phyloP scores from a whole-genome alignment of 768 basidiomycete genomes.

The Ephemerocybe angulata region DNA sequence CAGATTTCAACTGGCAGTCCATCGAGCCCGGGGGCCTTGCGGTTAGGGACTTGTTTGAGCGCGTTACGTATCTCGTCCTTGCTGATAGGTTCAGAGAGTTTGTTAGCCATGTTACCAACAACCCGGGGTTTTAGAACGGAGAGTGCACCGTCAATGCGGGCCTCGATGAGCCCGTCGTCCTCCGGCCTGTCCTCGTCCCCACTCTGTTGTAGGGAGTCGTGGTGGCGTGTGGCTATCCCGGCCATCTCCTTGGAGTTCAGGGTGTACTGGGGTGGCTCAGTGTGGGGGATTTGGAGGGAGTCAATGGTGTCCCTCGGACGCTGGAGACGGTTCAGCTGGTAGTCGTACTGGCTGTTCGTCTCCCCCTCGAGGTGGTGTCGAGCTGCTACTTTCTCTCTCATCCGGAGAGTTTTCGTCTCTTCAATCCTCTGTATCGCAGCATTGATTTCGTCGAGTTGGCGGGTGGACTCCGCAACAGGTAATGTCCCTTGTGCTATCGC shows the following conservation, averaged over 20 bases:
- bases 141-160: background rate
- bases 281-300: slow-evolving; percentile 2
- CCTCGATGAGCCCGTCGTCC: no score
- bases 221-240: background rate
- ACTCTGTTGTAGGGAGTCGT: slow-evolving; percentile 1
- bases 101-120: background rate
- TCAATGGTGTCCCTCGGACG: slow-evolving; percentile 12
- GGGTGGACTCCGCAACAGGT: background rate
- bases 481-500: background rate
- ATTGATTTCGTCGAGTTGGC: background rate
- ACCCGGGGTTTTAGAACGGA: background rate
- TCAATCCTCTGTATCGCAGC: background rate
- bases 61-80: slow-evolving; percentile 4
- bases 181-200: no score
- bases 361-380: slow-evolving; percentile 11
- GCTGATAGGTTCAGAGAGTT: no score
- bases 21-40: slow-evolving; percentile 18
- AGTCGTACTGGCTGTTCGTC: slow-evolving; percentile 10
- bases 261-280: background rate
- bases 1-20: slow-evolving; percentile 23
- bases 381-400: slow-evolving; percentile 1
- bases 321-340: slow-evolving; percentile 3
- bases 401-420: background rate
- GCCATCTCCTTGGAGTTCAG: background rate
- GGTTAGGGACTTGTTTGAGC: slow-evolving; percentile 5